A percentile compares a stretch with the other conserved stretches of the same genome.
Conservation (phyloP, 1,284 basidiomycete genomes). For the Apiotrichum siamense region DNA sequence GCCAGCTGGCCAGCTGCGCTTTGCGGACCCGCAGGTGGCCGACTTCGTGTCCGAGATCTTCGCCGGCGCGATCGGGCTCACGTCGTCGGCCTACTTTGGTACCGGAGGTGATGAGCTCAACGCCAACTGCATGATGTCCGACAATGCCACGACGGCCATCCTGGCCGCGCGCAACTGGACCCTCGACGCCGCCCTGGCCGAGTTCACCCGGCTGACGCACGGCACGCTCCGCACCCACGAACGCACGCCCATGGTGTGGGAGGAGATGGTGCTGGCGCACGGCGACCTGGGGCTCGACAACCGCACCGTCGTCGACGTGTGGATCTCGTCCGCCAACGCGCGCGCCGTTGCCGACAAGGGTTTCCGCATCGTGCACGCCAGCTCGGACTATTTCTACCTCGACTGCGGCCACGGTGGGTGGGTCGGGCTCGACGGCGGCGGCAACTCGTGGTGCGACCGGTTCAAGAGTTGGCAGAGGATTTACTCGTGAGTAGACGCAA, state of each 20-base stretch:
- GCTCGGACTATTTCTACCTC: conserved; percentile 71
- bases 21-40: conserved; percentile 53
- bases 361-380: conserved; percentile 60
- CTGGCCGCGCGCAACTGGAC: conserved; percentile 54
- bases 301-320: conserved; percentile 65
- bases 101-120: conserved; percentile 83
- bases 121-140: conserved; percentile 59
- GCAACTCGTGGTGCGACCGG: conserved; percentile 61
- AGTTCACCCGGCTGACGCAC: conserved; percentile 59
- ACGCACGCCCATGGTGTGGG: conserved; percentile 66
- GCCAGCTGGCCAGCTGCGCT: conserved; percentile 71
- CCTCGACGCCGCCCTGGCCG: conserved; percentile 59
- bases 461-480: conserved; percentile 61
- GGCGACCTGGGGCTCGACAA: conserved; percentile 56
- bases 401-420: conserved; percentile 75
- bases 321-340: conserved; percentile 63
- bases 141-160: conserved; percentile 55
- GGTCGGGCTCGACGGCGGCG: conserved; percentile 53
- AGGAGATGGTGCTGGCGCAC: conserved; percentile 50
- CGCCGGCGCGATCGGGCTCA: conserved; percentile 22
- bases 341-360: conserved; percentile 57
- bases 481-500: no score
- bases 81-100: conserved; percentile 55
- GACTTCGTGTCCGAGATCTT: conserved; percentile 54
- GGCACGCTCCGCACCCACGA: conserved; percentile 48